Conservation (phyloP, 116 monocot species). For the Cymodocea nodosa region DNA sequence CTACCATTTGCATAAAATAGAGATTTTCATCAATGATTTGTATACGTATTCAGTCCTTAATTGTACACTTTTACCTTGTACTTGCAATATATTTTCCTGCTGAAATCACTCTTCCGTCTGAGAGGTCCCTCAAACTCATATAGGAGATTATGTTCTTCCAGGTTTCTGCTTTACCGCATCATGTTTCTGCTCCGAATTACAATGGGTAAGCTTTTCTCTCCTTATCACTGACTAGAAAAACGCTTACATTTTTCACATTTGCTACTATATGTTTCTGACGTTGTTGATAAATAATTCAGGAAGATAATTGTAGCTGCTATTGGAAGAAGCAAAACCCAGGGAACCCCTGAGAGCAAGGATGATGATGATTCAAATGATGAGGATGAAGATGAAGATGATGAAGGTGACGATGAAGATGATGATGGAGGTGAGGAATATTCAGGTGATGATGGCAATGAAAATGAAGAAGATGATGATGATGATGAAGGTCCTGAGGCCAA, state of each 20-base stretch:
- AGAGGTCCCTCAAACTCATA: no score
- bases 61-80: no score
- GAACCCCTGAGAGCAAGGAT: conserved; percentile 1
- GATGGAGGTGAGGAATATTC: not conserved
- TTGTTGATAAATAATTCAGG: not conserved
- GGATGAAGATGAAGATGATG: not conserved
- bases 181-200: no score
- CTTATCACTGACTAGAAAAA: no score
- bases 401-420: not conserved
- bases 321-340: conserved; percentile 1
- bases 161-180: no score
- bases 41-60: no score
- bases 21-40: no score
- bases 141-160: no score
- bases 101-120: no score
- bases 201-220: no score
- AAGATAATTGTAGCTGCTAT: not conserved
- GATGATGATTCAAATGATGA: not conserved
- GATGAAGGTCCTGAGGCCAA: not conserved
- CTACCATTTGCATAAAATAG: no score
- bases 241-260: not conserved
- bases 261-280: not conserved
- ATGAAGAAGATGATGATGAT: not conserved
- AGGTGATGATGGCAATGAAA: conserved; percentile 1
- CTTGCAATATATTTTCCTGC: no score